Percentiles rank a stretch among this genome's conserved stretches.
Evolutionary conservation across 108 stramenopile species (phyloP).

Genomic region (Nitzschia inconspicua): DNA sequence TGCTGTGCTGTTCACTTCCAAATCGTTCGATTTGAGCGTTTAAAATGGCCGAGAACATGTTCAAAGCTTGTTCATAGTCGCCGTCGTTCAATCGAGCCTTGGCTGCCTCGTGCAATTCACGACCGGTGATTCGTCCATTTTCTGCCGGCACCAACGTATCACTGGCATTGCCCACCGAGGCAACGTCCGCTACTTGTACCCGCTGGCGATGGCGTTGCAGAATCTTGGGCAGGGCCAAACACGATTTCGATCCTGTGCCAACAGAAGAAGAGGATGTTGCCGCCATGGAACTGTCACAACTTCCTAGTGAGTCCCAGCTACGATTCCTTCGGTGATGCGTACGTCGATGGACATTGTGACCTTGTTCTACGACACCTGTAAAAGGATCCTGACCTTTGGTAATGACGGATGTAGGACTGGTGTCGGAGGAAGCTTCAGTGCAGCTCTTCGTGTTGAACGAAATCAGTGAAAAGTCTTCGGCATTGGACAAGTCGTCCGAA

Average conservation of each 20-base stretch:
- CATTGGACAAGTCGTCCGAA: constrained; percentile 16
- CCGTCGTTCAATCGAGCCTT: constrained; percentile 36
- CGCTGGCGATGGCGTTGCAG: constrained; percentile 22
- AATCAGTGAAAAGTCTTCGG: constrained; percentile 10
- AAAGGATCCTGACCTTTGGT: background rate
- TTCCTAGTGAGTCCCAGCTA: constrained; percentile 11
- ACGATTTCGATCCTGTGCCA: constrained; percentile 6
- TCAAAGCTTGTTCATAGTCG: constrained; percentile 22
- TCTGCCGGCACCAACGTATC: constrained; percentile 15
- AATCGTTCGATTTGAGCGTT: constrained; percentile 33
- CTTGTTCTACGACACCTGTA: background rate
- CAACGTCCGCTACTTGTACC: constrained; percentile 30
- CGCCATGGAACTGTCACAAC: background rate
- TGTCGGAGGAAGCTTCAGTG: too few species aligned
- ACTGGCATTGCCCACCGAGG: constrained; percentile 34
- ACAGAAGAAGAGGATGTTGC: background rate
- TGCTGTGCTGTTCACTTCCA: constrained; percentile 26
- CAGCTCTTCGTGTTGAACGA: constrained; percentile 15
- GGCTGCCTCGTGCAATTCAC: constrained; percentile 37
- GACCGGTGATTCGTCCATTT: constrained; percentile 26
- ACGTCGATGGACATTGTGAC: background rate
- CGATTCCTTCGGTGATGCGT: constrained; percentile 10
- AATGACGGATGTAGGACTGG: constrained; percentile 9
- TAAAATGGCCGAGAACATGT: constrained; percentile 32
- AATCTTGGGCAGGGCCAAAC: constrained; percentile 7